Base-by-base conservation (phyloP, 2,329 filamentous ascomycete genomes). In the Pseudodiploospora longispora region DNA sequence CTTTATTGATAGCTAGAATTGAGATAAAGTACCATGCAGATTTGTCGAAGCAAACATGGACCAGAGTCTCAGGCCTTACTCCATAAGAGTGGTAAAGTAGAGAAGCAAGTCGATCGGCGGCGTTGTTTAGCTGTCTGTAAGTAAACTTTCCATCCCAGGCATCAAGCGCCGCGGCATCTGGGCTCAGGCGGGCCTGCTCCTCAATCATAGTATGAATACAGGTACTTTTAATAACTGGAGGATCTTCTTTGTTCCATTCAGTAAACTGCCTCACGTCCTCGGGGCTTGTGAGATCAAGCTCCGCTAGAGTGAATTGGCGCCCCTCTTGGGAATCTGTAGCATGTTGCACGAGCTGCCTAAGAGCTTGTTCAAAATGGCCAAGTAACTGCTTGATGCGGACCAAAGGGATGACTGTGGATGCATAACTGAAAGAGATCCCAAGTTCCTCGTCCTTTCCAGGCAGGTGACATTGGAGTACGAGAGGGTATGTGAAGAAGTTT, bases 61-160 rank as follows among this genome's bases (percentile, higher is more conserved):
- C 56, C 27, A 48, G 31, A 2, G 30, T 19, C 10, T 47, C 49
- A 2, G 42, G 34, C 3, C 44, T 41, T 6, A 52, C 38, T 6
- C 46, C 3, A 30, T n/a, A 36, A 33, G 5, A 52, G 49, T 8
- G 38, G 47, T 19, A 19, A 19, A 19, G 19, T 19, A 19, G 3
- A 7, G 8, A 19, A n/a, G 52, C 51, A 5, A 55, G 38, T 2
- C 31, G 27, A 2, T 47, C 40, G 3, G 56, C 35, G 0, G 43
- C 1, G 0, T 9, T 29, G 6, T 58, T 38, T 0, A 72, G 55
- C 27, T 72, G 61, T 43, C 52, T 42, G 45, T 69, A 71, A 5
- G 67, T 70, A 36, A 71, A 62, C 10, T 53, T 48, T 10, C 65
- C 69, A 48, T 73, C 70, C 68, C 69, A 73, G 0, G 70, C 67